Conservation (phyloP, 2,329 filamentous ascomycete genomes). For the Nectriaceae sp. region DNA sequence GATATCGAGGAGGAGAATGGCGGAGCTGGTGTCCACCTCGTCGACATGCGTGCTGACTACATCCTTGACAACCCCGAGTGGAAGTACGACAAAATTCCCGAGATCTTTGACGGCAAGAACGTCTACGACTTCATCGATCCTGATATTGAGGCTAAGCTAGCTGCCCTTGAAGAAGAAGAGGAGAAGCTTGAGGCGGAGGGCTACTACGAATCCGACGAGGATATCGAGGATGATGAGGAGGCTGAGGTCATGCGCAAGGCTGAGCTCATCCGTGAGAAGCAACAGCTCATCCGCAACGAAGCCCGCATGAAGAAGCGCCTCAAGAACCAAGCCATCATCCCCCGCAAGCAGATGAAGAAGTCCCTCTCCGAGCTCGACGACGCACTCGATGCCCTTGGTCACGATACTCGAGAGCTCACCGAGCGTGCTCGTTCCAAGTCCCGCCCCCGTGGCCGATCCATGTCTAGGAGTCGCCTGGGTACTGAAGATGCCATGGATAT, state of each 20-base stretch:
- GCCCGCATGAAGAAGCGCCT: conserved; percentile 93
- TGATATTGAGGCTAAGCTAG: conserved; percentile 91
- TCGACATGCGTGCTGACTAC: conserved; percentile 89
- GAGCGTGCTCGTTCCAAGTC: conserved; percentile 69
- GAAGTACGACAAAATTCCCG: conserved; percentile 95
- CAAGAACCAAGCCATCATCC: conserved; percentile 95
- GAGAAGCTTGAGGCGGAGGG: conserved; percentile 89
- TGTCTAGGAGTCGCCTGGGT: conserved; percentile 61
- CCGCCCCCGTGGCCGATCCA: conserved; percentile 70
- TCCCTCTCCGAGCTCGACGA: conserved; percentile 85
- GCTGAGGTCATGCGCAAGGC: conserved; percentile 89
- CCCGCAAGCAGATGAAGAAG: conserved; percentile 78
- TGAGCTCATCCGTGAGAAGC: conserved; percentile 93
- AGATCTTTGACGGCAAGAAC: conserved; percentile 94
- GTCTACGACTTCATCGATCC: conserved; percentile 97
- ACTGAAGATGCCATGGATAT: conserved; percentile 77
- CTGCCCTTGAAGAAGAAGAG: conserved; percentile 91
- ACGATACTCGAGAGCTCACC: conserved; percentile 76
- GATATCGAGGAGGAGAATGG: conserved; percentile 92
- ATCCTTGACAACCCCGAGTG: conserved; percentile 85
- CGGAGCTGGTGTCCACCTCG: conserved; percentile 92
- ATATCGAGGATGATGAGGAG: conserved; percentile 85
- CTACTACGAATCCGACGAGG: conserved; percentile 84
- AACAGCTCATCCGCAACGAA: conserved; percentile 88
- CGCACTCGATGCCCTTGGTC: conserved; percentile 80